These are phyloP conservation scores for Aspergillus cejpii DNA, from an alignment of 2,329 filamentous ascomycete species.

Conservation along the genomic window DNA sequence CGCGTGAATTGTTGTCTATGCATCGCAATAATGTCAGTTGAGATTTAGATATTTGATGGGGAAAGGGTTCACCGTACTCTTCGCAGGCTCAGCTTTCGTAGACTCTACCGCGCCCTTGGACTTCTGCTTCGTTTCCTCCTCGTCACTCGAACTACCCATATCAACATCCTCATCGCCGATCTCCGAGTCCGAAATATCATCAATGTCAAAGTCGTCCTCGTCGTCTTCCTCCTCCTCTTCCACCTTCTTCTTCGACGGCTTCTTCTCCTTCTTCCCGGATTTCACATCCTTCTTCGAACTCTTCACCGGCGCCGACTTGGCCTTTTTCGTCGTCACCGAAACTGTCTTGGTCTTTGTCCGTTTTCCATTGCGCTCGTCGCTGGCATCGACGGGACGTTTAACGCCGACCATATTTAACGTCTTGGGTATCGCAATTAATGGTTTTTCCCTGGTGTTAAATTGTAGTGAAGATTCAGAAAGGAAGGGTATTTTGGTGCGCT, in stretches of 20 bases:
- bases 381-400: constrained; percentile 36
- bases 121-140: constrained; percentile 19
- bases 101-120: constrained; percentile 16
- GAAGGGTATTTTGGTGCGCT: constrained; percentile 1
- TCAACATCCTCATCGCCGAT: constrained; percentile 47
- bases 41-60: background rate
- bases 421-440: background rate
- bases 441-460: too few relatives aligned
- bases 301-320: constrained; percentile 23
- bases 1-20: constrained; percentile 64
- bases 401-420: constrained; percentile 35
- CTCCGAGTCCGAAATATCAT: constrained; percentile 43
- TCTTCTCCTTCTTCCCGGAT: constrained; percentile 30
- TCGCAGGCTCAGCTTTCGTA: constrained; percentile 14
- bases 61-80: constrained; percentile 22
- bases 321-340: constrained; percentile 21
- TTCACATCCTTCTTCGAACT: constrained; percentile 28
- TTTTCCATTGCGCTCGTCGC: constrained; percentile 38
- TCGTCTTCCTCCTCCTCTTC: constrained; percentile 37
- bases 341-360: constrained; percentile 31
- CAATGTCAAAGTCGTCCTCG: constrained; percentile 52
- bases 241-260: constrained; percentile 30
- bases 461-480: too few relatives aligned
- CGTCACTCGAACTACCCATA: constrained; percentile 28
- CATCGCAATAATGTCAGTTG: constrained; percentile 9